Conservation (phyloP, 2,329 filamentous ascomycete genomes). For the Purpureocillium lavendulum region DNA sequence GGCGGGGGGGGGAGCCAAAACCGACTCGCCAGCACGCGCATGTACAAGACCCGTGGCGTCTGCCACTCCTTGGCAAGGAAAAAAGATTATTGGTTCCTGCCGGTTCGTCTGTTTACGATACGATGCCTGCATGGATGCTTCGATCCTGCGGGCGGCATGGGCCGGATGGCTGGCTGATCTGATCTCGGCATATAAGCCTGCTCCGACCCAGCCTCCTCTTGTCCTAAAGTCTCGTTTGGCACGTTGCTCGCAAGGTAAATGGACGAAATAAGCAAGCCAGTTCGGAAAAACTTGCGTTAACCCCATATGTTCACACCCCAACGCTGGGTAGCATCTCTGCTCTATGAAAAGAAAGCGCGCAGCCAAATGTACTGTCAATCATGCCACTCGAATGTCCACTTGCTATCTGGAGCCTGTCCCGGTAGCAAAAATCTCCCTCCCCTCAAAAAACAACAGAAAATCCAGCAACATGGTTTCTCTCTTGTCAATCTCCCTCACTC, state of each 20-base stretch:
- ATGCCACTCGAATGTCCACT: slow-evolving; percentile 18
- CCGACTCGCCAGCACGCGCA: too few relatives aligned
- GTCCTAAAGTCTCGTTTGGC: too few relatives aligned
- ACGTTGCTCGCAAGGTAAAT: neutral
- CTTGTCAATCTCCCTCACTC: slow-evolving; percentile 7
- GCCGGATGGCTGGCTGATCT: too few relatives aligned
- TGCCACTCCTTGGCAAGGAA: neutral
- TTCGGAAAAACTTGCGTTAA: slow-evolving; percentile 12
- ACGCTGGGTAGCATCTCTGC: slow-evolving; percentile 21
- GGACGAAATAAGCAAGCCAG: neutral
- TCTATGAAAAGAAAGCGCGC: slow-evolving; percentile 22
- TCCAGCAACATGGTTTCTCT: slow-evolving; percentile 8
- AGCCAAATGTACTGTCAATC: slow-evolving; percentile 25
- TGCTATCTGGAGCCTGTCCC: slow-evolving; percentile 27
- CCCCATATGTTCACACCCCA: slow-evolving; percentile 24
- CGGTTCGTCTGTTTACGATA: too few relatives aligned
- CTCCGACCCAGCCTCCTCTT: too few relatives aligned
- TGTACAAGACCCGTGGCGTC: too few relatives aligned
- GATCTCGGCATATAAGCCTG: too few relatives aligned
- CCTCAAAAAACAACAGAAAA: slow-evolving; percentile 7
- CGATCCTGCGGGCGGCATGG: too few relatives aligned
- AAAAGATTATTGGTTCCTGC: too few relatives aligned
- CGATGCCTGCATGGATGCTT: too few relatives aligned
- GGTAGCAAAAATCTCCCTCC: slow-evolving; percentile 13
- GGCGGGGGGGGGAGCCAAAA: too few relatives aligned